Percentiles rank a stretch among this genome's conserved stretches.
Conservation (phyloP, 108 stramenopile species). For the Fragilariopsis cylindrus region DNA sequence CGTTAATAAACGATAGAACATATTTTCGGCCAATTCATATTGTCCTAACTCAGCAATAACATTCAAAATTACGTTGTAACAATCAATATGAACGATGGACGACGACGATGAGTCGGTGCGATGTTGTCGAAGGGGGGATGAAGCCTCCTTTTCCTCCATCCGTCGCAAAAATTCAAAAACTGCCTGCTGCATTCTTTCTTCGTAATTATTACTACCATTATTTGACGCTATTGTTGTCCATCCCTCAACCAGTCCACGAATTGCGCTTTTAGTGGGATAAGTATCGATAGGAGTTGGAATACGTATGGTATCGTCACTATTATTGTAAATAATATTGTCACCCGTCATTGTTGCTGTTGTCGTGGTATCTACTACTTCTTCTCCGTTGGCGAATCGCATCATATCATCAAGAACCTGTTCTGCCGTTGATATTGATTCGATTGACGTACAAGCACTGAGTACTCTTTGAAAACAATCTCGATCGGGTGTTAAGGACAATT, state of each 20-base stretch:
- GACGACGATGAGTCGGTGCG: neutral
- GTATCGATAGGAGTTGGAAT: neutral
- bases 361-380: neutral
- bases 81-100: conserved; percentile 8
- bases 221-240: neutral
- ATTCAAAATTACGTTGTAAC: conserved; percentile 33
- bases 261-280: neutral
- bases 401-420: neutral
- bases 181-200: neutral
- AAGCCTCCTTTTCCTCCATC: conserved; percentile 5
- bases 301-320: no score
- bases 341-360: neutral
- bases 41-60: conserved; percentile 25
- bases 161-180: conserved; percentile 16
- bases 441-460: conserved; percentile 20
- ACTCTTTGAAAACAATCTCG: conserved; percentile 35
- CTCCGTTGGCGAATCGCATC: neutral
- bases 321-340: neutral
- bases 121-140: neutral
- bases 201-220: neutral
- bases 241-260: neutral
- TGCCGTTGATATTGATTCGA: conserved; percentile 1
- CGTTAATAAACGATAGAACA: conserved; percentile 7
- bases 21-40: conserved; percentile 19
- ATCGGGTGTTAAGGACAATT: conserved; percentile 24